Base-by-base conservation (phyloP, 2,329 filamentous ascomycete genomes). In the Epichloe hybrida region DNA sequence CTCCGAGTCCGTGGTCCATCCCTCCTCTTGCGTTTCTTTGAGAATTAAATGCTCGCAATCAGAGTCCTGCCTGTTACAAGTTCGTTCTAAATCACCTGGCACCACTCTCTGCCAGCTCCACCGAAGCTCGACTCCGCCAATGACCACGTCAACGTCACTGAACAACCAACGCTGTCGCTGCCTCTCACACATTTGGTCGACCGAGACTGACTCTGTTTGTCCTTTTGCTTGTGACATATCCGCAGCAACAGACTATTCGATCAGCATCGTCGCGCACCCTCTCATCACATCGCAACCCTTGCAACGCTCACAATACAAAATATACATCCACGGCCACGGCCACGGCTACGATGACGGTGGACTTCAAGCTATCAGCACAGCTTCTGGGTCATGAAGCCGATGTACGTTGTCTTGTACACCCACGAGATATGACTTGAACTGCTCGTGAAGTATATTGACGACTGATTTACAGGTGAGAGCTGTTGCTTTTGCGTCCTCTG, bases 341-440 rank as follows among this genome's bases (percentile, higher is more conserved):
- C 17, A 17, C 17, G 17, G 17, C 17, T 2, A 17, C 17, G 60
- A 90, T 91, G 85, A 73, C 77, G 83, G 73, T 76, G 68, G 84
- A 89, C 65, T 97, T 88, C 77, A 95, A 91, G 77, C 81, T 98
- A 63, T 95, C 93, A 55, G 89, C 91, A 59, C 86, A 88, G 63
- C 78, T 98, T 58, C 73, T 82, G 59, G 91, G 88, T 62, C 93
- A 98, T 67, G 86, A 93, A 67, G 85, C 93, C 66, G 93, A 98
- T 80, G 93, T 96, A 76, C 69, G 83, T 50, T 44, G 17, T 43
- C 15, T n/a, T 9, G 3, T 4, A 13, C 11, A 20, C 31, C n/a
- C 11, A 15, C 21, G n/a, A 40, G 5, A 31, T 34, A 3, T 13
- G 39, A 20, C 13, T 20, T 7, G 8, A 20, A 3, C 21, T 13